A percentile compares a stretch with the other conserved stretches of the same genome.
Conservation (phyloP, 2,329 filamentous ascomycete species). For the Pseudocercospora vitis region DNA sequence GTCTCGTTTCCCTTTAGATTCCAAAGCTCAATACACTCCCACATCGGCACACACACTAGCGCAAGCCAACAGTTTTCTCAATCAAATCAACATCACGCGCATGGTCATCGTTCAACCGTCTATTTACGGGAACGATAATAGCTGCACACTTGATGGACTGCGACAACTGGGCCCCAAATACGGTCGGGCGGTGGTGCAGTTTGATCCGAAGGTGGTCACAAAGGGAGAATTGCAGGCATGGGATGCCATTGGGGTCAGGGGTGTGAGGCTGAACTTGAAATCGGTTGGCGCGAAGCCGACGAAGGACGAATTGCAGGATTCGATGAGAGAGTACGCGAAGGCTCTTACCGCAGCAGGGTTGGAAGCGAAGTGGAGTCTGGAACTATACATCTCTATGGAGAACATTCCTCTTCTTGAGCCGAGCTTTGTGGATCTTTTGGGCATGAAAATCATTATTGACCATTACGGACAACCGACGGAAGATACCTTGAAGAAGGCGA, state of each 20-base stretch:
- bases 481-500: slow-evolving; percentile 30
- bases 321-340: slow-evolving; percentile 52
- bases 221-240: slow-evolving; percentile 48
- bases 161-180: slow-evolving; percentile 49
- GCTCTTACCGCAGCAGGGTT: slow-evolving; percentile 53
- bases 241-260: slow-evolving; percentile 60
- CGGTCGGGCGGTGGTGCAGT: slow-evolving; percentile 57
- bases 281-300: slow-evolving; percentile 49
- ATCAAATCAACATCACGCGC: slow-evolving; percentile 53
- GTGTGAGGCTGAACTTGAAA: slow-evolving; percentile 60
- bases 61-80: slow-evolving; percentile 55
- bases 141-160: slow-evolving; percentile 58
- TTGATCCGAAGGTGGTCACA: slow-evolving; percentile 52
- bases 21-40: slow-evolving; percentile 54
- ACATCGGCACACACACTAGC: slow-evolving; percentile 51
- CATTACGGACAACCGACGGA: slow-evolving; percentile 52
- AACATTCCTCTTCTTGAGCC: slow-evolving; percentile 51
- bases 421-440: slow-evolving; percentile 49
- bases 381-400: slow-evolving; percentile 58
- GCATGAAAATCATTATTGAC: slow-evolving; percentile 58
- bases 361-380: slow-evolving; percentile 57
- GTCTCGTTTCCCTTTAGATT: slow-evolving; percentile 49
- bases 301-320: slow-evolving; percentile 44
- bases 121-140: slow-evolving; percentile 62
- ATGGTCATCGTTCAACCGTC: slow-evolving; percentile 61